phyloP scores from a whole-genome alignment of 805 yeast species.

The Kregervanrija delftensis region DNA sequence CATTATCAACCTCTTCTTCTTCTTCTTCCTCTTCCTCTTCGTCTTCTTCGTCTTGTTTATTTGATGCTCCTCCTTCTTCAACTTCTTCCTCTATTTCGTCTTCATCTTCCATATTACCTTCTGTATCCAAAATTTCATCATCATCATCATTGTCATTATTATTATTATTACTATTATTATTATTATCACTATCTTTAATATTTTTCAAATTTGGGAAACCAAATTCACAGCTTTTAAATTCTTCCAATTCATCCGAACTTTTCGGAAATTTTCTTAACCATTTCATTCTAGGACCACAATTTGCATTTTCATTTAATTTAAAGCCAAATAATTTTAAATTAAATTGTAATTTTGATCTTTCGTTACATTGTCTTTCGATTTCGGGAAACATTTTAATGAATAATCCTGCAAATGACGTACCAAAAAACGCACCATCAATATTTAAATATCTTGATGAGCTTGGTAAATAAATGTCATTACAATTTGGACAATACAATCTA shows the following conservation, averaged over 20 bases:
- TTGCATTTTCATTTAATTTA: constrained; percentile 63
- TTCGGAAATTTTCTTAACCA: constrained; percentile 84
- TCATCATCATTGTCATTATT: constrained; percentile 13
- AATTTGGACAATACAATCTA: constrained; percentile 87
- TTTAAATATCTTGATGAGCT: constrained; percentile 78
- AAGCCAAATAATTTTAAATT: constrained; percentile 86
- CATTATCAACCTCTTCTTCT: constrained; percentile 4
- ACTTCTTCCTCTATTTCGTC: constrained; percentile 5
- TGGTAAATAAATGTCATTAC: constrained; percentile 87
- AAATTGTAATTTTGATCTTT: constrained; percentile 50
- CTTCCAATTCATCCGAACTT: constrained; percentile 52
- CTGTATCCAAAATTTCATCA: constrained; percentile 12
- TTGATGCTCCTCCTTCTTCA: background rate
- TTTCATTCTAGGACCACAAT: constrained; percentile 88
- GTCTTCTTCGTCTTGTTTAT: constrained; percentile 10
- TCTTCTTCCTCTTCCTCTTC: constrained; percentile 11
- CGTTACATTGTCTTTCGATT: constrained; percentile 66
- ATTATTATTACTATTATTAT: constrained; percentile 20
- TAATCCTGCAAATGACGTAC: constrained; percentile 91
- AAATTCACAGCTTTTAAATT: constrained; percentile 59
- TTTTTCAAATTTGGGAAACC: constrained; percentile 40
- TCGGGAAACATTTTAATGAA: constrained; percentile 90
- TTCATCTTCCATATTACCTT: constrained; percentile 16
- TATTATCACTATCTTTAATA: constrained; percentile 19
- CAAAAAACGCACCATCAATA: constrained; percentile 95